Base-by-base conservation (phyloP, 2,329 filamentous ascomycete genomes). In the Moelleriella libera region DNA sequence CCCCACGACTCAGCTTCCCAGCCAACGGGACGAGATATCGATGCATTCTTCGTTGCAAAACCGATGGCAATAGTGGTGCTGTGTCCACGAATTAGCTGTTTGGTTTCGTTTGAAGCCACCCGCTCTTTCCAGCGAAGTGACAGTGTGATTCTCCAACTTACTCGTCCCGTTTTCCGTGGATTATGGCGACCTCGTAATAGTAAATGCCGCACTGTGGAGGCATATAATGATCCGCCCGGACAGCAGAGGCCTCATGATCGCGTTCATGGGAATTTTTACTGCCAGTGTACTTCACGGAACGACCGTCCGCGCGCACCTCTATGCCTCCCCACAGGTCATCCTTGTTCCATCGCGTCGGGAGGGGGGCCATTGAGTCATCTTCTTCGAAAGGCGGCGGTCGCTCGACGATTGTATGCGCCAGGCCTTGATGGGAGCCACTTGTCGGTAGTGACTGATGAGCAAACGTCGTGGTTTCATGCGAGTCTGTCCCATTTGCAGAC, bases 131-230 rank as follows among this genome's bases (percentile, higher is more conserved):
- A 37, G 12, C 32, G 32, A 8, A 37, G 32, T 9, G 32, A 12
- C 32, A 37, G 32, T 12, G 12, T 37, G 12, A 37, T 37, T 8
- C 32, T 37, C 32, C 32, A 37, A 37, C 32, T 37, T 4, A 79
- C 74, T 79, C 76, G 42, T 77, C 73, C 52, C 67, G 65, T 57
- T 71, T 75, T 46, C 67, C 70, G 12, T 68, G 65, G 30, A 75
- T 49, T 44, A 80, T 68, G 12, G 66, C 66, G 29, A 83, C 73
- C 61, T 98, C 92, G 59, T 81, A 98, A 63, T 98, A 98, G 64
- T 95, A 98, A 50, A 98, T 83, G 2, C 92, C 92, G 54, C 86
- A 92, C 58, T 94, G 84, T 37, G 80, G 74, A 4, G 92, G 88
- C 80, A 97, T 96, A 45, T 82, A 78, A 61, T 88, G 74, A 62